phyloP scores from a whole-genome alignment of 2,329 filamentous ascomycete species.

The Colletotrichum orbiculare region DNA sequence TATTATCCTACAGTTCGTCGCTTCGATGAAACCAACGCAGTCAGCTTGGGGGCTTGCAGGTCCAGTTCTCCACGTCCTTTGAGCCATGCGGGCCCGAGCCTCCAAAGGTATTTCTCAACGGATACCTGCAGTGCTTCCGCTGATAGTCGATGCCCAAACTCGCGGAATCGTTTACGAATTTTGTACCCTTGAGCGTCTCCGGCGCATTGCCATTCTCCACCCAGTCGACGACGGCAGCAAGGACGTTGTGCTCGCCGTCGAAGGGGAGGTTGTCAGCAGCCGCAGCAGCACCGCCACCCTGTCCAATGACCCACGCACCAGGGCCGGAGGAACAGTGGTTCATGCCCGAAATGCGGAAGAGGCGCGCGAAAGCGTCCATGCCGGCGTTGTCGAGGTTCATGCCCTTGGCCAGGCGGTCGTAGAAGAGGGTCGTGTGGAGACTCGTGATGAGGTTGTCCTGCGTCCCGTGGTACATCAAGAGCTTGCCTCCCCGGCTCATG shows the following conservation, averaged over 20 bases:
- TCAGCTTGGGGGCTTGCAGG: slow-evolving; percentile 10
- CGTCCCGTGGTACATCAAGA: slow-evolving; percentile 59
- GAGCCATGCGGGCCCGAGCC: not conserved
- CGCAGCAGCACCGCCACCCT: slow-evolving; percentile 32
- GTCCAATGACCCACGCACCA: slow-evolving; percentile 53
- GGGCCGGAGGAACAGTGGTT: slow-evolving; percentile 60
- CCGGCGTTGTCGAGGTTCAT: slow-evolving; percentile 51
- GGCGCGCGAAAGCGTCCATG: slow-evolving; percentile 61
- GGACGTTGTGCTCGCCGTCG: slow-evolving; percentile 54
- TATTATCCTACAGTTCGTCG: too few species aligned
- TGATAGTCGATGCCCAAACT: slow-evolving; percentile 16
- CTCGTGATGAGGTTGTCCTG: slow-evolving; percentile 55
- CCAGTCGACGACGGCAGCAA: slow-evolving; percentile 61
- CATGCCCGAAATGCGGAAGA: slow-evolving; percentile 67
- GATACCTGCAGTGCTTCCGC: slow-evolving; percentile 27
- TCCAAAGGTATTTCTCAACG: slow-evolving; percentile 9
- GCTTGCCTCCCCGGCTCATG: slow-evolving; percentile 54
- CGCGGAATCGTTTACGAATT: slow-evolving; percentile 42
- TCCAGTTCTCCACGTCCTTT: slow-evolving; percentile 18
- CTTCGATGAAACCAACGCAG: not conserved
- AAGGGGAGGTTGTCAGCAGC: slow-evolving; percentile 40
- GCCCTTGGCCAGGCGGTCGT: slow-evolving; percentile 56
- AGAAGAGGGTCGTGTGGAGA: slow-evolving; percentile 60
- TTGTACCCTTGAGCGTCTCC: slow-evolving; percentile 50
- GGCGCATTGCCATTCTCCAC: slow-evolving; percentile 56